phyloP scores from a whole-genome alignment of 768 basidiomycete species.

The Tremella fuciformis region DNA sequence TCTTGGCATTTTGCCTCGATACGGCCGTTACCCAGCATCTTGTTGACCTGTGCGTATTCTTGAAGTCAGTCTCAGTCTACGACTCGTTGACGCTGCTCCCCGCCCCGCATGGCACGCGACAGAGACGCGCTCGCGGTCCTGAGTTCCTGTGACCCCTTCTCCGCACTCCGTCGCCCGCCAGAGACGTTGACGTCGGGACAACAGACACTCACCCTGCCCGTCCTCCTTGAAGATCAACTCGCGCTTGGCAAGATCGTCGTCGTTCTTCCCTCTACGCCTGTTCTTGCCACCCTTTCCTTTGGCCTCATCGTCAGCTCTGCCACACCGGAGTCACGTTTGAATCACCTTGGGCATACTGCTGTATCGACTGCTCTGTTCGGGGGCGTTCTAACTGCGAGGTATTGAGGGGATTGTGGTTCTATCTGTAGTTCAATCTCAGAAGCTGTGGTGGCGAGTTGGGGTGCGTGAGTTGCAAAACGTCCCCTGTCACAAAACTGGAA shows the following conservation, averaged over 20 bases:
- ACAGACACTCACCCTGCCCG: constrained; percentile 64
- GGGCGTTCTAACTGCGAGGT: too few species aligned
- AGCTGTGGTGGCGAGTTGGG: neutral
- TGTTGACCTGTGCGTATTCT: constrained; percentile 96
- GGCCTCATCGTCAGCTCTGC: constrained; percentile 23
- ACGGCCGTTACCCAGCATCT: constrained; percentile 98
- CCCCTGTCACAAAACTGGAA: too few species aligned
- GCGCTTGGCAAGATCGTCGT: constrained; percentile 98
- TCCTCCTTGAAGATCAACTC: constrained; percentile 98
- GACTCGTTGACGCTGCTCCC: neutral
- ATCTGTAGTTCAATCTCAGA: neutral
- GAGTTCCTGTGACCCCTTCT: too few species aligned
- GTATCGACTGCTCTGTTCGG: too few species aligned
- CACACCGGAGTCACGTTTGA: neutral
- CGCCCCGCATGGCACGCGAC: too few species aligned
- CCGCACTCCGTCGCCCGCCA: too few species aligned
- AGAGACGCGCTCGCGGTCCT: too few species aligned
- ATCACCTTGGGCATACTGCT: constrained; percentile 23
- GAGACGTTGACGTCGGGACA: too few species aligned
- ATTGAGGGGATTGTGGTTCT: too few species aligned
- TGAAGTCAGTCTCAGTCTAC: constrained; percentile 1
- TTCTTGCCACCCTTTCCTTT: constrained; percentile 84
- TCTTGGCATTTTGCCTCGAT: constrained; percentile 96
- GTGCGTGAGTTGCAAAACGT: neutral
- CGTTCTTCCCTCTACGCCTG: constrained; percentile 98